Base-by-base conservation (phyloP, 1,284 basidiomycete genomes). In the Heterobasidion annosum region DNA sequence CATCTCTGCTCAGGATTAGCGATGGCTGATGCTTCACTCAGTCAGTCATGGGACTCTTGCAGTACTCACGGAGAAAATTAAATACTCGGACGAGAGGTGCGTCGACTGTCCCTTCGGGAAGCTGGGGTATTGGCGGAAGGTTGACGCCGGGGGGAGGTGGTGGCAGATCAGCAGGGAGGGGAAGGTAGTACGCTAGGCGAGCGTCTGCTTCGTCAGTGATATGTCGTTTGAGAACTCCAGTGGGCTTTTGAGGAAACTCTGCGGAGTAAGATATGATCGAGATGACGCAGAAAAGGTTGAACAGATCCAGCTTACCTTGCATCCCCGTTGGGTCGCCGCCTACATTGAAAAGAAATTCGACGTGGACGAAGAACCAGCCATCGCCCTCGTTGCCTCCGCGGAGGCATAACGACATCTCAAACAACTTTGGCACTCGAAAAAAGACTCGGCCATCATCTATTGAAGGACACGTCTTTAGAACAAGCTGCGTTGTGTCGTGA, bases 301-400 rank as follows among this genome's bases (percentile, higher is more conserved):
- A 16, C 33, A 32, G 53, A 19, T 34, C 10, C 40, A 25, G 56
- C 18, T 50, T 60, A 83, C 87, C 85, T 75, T 88, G 82, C 56
- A 82, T 70, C n/a, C 81, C 81, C 34, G 82, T 84, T 45, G 78
- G 70, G 63, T 88, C 86, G 35, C 84, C 86, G 19, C 83, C 83
- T 6, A 91, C 76, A n/a, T 71, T 79, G 57, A 93, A 82, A 34
- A 88, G 70, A 61, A 92, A 93, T 61, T 85, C 82, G 1, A 90
- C 80, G 58, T 83, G 75, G 8, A 88, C 80, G 62, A 92, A 85
- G 66, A 91, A 93, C 92, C 91, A 94, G 0, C 83, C 81, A 56
- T 88, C 86, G 34, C 79, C 73, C 54, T 73, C 73, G 57, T 81
- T 72, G 4, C 79, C 81, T 7, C 91, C 90, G 37, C 76, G 74